These are phyloP conservation scores for Aaosphaeria pasadenensis DNA, from an alignment of 2,329 filamentous ascomycete genomes.

Conservation along the genomic window DNA sequence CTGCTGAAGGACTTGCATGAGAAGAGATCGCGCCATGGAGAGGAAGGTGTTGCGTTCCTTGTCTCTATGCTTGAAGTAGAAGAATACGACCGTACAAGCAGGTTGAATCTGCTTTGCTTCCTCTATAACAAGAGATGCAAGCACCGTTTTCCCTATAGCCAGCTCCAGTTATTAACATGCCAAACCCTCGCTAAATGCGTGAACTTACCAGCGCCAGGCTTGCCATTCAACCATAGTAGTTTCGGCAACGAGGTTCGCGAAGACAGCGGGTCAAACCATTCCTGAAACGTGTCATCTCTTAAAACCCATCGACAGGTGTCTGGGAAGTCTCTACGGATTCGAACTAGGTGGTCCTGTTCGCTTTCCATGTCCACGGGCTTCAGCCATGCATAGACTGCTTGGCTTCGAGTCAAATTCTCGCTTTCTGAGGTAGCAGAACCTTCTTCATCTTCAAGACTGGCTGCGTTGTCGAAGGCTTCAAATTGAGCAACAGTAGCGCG, in stretches of 20 bases:
- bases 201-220: constrained; percentile 21
- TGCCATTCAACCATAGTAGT: constrained; percentile 14
- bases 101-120: constrained; percentile 6
- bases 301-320: constrained; percentile 5
- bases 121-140: constrained; percentile 23
- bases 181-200: neutral
- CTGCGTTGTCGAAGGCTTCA: neutral
- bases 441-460: constrained; percentile 1
- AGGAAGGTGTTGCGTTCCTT: constrained; percentile 10
- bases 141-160: constrained; percentile 22
- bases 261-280: constrained; percentile 10
- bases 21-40: constrained; percentile 13
- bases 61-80: constrained; percentile 21
- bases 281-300: constrained; percentile 10
- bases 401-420: constrained; percentile 4
- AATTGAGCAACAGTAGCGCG: constrained; percentile 7
- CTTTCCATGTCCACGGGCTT: constrained; percentile 10
- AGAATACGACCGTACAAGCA: constrained; percentile 11
- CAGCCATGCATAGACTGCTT: constrained; percentile 8
- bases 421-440: neutral
- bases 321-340: constrained; percentile 8
- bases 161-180: neutral
- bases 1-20: constrained; percentile 14
- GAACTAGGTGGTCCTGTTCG: constrained; percentile 9
- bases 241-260: constrained; percentile 19